These are phyloP conservation scores for Pluteus cervinus DNA, from an alignment of 768 basidiomycete species.

Conservation along the genomic window DNA sequence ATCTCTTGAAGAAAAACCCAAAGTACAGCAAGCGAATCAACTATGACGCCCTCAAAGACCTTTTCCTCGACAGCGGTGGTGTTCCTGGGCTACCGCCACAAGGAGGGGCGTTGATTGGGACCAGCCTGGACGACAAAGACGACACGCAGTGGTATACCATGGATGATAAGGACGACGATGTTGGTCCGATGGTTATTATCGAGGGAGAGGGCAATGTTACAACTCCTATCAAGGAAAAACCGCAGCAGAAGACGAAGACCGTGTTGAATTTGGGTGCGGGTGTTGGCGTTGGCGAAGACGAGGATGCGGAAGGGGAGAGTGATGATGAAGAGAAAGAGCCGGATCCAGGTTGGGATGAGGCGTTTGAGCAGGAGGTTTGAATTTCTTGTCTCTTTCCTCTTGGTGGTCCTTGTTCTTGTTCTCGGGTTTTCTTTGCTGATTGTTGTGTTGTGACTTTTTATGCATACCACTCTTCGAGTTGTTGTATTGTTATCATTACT, in stretches of 20 bases:
- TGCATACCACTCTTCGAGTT: no score
- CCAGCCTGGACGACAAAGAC: constrained; percentile 37
- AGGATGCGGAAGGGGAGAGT: constrained; percentile 37
- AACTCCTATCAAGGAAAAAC: constrained; percentile 13
- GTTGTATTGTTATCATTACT: no score
- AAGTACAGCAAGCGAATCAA: constrained; percentile 93
- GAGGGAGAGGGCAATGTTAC: constrained; percentile 41
- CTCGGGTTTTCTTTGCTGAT: no score
- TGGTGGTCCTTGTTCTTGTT: no score
- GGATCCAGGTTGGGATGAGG: constrained; percentile 46
- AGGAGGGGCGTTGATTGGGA: constrained; percentile 21
- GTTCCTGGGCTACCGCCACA: constrained; percentile 21
- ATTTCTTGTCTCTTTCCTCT: no score
- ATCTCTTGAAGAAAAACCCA: constrained; percentile 77
- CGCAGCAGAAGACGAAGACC: constrained; percentile 15
- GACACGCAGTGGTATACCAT: constrained; percentile 37
- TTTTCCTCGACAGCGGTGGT: constrained; percentile 53
- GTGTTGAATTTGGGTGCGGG: constrained; percentile 8
- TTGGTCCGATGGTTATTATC: constrained; percentile 29
- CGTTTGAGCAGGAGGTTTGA: constrained; percentile 71
- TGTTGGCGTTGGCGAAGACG: constrained; percentile 16
- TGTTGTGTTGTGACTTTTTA: no score
- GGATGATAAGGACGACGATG: constrained; percentile 34
- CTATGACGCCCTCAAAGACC: constrained; percentile 79
- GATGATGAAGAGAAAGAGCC: constrained; percentile 46